These are phyloP conservation scores for Saccharomyces hybrid DNA, from an alignment of 1,139 yeast genomes.

Conservation along the genomic window DNA sequence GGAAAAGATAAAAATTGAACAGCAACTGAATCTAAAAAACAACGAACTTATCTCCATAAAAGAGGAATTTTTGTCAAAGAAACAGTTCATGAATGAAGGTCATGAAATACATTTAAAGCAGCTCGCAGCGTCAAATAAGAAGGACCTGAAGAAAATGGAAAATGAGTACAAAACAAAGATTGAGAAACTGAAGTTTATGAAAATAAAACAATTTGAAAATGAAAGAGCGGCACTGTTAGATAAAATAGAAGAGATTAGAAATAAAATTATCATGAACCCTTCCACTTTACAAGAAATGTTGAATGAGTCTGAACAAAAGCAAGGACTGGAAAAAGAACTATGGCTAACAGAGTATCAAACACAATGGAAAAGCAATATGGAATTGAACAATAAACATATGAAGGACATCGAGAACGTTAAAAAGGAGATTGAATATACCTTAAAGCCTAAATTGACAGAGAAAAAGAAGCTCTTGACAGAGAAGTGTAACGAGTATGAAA, in stretches of 20 bases:
- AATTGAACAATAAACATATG: conserved; percentile 13
- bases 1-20: conserved; percentile 31
- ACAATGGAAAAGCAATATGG: conserved; percentile 19
- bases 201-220: conserved; percentile 29
- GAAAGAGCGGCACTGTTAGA: conserved; percentile 25
- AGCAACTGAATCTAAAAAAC: conserved; percentile 33
- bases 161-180: conserved; percentile 34
- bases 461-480: conserved; percentile 15
- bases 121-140: conserved; percentile 34
- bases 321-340: conserved; percentile 20
- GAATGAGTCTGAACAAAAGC: conserved; percentile 18
- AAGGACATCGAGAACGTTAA: conserved; percentile 18
- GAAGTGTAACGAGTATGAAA: conserved; percentile 13
- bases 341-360: conserved; percentile 25
- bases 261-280: conserved; percentile 25
- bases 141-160: conserved; percentile 35
- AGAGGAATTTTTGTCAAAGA: conserved; percentile 29
- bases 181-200: conserved; percentile 34
- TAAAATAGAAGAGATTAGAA: conserved; percentile 19
- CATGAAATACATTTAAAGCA: conserved; percentile 35
- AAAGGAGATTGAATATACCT: conserved; percentile 12
- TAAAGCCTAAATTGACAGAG: conserved; percentile 14
- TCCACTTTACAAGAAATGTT: conserved; percentile 17
- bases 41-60: conserved; percentile 38
- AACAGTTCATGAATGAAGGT: conserved; percentile 33